Conservation (phyloP, 257 asterid genomes). For the Gardenia jasminoides region DNA sequence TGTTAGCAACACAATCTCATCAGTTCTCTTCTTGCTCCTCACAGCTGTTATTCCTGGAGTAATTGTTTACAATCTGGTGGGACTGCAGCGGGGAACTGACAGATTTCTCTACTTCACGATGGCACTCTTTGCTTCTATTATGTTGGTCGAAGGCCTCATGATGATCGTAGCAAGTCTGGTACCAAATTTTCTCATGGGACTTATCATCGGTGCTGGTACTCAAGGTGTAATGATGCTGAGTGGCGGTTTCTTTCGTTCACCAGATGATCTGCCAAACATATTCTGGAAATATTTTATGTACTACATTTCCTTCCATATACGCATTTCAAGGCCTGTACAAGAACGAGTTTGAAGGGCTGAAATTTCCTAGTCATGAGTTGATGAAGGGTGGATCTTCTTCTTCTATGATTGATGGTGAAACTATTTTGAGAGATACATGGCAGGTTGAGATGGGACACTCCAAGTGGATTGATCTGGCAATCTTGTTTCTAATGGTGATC, state of each 20-base stretch:
- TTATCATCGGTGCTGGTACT: conserved; percentile 49
- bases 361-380: conserved; percentile 7
- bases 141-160: conserved; percentile 71
- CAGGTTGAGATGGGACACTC: conserved; percentile 54
- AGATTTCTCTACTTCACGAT: conserved; percentile 37
- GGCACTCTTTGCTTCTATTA: conserved; percentile 49
- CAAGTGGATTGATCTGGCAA: conserved; percentile 57
- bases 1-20: conserved; percentile 50
- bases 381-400: conserved; percentile 14
- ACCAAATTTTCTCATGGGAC: conserved; percentile 61
- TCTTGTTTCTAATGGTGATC: conserved; percentile 50
- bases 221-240: conserved; percentile 67
- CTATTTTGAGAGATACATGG: conserved; percentile 48
- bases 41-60: conserved; percentile 52
- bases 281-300: conserved; percentile 70
- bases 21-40: conserved; percentile 47
- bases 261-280: conserved; percentile 42
- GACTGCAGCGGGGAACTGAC: conserved; percentile 33
- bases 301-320: conserved; percentile 54
- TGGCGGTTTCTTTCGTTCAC: conserved; percentile 61
- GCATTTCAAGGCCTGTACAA: conserved; percentile 64
- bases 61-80: conserved; percentile 44
- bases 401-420: conserved; percentile 39
- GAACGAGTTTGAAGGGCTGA: conserved; percentile 52
- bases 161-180: conserved; percentile 59